Base-by-base conservation (phyloP, 805 yeast species). In the Lipomyces orientalis region DNA sequence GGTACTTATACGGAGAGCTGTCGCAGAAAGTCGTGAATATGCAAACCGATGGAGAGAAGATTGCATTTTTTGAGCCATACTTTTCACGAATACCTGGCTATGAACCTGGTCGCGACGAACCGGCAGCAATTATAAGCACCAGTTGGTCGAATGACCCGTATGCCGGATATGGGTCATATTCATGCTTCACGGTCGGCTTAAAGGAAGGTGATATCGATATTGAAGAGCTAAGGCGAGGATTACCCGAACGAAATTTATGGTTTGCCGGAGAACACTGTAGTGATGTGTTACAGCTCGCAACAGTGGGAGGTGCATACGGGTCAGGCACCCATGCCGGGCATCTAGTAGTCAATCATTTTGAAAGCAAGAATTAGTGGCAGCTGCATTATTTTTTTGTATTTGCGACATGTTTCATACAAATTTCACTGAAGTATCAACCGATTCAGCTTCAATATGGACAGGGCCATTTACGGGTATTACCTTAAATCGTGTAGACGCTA, bases 81-180 rank as follows among this genome's bases (percentile, higher is more conserved):
- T 69, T 54, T 61, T 52, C 62, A 14, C 64, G 64, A 8, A 56
- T 70, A 14, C 64, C 67, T 1, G 72, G 74, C 12, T 73, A 52
- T 56, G 57, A 66, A 46, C 52, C 60, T 12, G 39, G 54, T 25
- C 14, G 10, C 34, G 69, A 58, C 22, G 43, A 29, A 29, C 71
- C 67, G 39, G 61, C 25, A 43, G 66, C 66, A 2, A 63, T 72
- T 31, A 71, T 75, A 54, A 55, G 63, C 22, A 75, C 78, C 19
- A 66, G 68, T 9, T 76, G 79, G 79, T 58, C 74, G 10, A 56
- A 62, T 46, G 79, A 77, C 58, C 60, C 67, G 61, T 69, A 49
- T 33, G 76, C 79, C 14, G 79, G 79, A 9, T 72, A 64, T 62
- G 79, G 79, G 37, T 72, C 77, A n/a, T 76, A 77, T 65, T 60